Evolutionary conservation across 2,329 filamentous ascomycete species (phyloP), one percentile per base, ranked within the genome.

Genomic region (Zasmidium angulare): DNA sequence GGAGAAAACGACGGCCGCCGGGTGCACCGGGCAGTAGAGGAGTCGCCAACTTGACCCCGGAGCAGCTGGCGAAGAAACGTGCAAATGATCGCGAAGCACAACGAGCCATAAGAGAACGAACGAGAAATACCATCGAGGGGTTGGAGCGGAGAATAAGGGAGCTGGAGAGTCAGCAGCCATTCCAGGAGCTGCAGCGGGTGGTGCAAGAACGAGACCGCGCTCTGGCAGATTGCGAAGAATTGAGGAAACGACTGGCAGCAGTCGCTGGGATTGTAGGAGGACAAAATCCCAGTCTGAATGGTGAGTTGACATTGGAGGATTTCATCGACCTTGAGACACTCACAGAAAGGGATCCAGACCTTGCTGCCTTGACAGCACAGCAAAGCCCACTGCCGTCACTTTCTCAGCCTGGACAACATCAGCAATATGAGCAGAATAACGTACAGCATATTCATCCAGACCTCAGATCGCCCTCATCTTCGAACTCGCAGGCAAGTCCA

Each of bases 31-130:
- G 69, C 31, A 76, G 74, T 49, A 86, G 91, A 66, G 92, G 90
- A 64, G 92, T 96, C 57, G 91, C 91, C 64, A 93, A 90, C 70
- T 82, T 96, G 72, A 96, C 91, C 11, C 89, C 91, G 4, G 89
- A 93, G 62, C 93, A 96, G 76, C 84, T 96, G 60, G 90, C 89
- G 26, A 89, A 92, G 75, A 97, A 96, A 80, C 84, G 93, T 64
- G 90, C 91, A 70, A 96, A 96, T 83, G 91, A 96, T 73, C 87
- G 91, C 59, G 90, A 96, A 74, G 91, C 91, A 26, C 91, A 96
- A 74, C 84, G 91, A 51, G 90, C 90, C 43, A 95, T 96, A 60
- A 84, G 91, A 46, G 89, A 93, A 77, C 85, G 91, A 56, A 95
- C 90, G 24, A 91, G 88, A 76, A 84, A 86, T 59, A 89, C 90